Conservation (phyloP, 148 eudicot genomes). For the Camellia japonica region DNA sequence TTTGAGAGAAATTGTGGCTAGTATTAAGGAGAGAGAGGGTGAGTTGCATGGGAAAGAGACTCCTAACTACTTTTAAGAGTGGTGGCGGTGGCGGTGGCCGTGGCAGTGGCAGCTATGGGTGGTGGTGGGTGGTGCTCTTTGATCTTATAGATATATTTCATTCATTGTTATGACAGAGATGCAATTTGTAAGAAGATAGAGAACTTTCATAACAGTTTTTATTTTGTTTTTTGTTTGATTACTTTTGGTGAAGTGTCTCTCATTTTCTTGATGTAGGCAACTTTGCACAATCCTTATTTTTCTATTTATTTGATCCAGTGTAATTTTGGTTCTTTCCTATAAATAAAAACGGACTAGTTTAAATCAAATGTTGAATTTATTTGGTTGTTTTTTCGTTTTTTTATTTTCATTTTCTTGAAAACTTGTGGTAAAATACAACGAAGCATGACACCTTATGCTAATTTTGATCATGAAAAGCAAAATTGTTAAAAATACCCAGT, state of each 20-base stretch:
- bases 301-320: conserved; percentile 2
- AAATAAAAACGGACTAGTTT: not conserved
- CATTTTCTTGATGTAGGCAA: not conserved
- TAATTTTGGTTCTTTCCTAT: not conserved
- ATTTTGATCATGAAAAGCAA: no score
- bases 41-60: not conserved
- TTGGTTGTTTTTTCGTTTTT: no score
- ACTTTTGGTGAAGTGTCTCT: not conserved
- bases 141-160: not conserved
- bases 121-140: conserved; percentile 9
- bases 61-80: not conserved
- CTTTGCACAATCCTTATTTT: conserved; percentile 4
- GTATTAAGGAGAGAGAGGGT: conserved; percentile 16
- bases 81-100: conserved; percentile 16
- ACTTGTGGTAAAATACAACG: no score
- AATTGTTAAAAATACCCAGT: no score
- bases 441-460: no score
- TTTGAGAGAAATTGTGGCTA: conserved; percentile 27
- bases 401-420: no score
- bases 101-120: not conserved
- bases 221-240: not conserved
- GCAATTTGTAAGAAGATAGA: conserved; percentile 1
- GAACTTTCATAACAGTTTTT: conserved; percentile 6
- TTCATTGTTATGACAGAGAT: conserved; percentile 5
- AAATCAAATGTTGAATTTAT: no score